Conservation (phyloP, 306 rosid genomes). For the Luffa acutangula region DNA sequence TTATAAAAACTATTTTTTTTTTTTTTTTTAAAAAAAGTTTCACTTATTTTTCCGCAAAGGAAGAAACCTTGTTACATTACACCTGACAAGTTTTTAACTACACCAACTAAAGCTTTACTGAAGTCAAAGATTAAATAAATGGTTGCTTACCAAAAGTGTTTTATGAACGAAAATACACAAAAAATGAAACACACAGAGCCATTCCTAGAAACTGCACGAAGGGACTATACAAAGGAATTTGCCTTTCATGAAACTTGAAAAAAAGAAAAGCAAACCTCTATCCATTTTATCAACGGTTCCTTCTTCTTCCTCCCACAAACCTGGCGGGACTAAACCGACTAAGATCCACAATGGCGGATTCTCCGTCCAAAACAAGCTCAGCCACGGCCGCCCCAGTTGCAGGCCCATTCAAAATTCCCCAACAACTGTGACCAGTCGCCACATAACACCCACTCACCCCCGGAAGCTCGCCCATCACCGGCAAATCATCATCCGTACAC, state of each 20-base stretch:
- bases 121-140: no score
- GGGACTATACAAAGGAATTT: no score
- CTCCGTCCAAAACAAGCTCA: constrained; percentile 67
- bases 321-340: constrained; percentile 57
- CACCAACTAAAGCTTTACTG: no score
- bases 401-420: constrained; percentile 93
- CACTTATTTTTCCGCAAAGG: no score
- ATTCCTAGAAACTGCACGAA: no score
- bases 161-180: no score
- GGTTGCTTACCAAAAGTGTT: no score
- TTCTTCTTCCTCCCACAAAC: constrained; percentile 21
- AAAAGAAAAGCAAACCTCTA: background rate
- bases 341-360: constrained; percentile 61
- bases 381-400: constrained; percentile 92
- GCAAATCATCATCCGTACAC: constrained; percentile 55
- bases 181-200: no score
- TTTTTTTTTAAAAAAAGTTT: no score
- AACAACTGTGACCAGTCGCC: constrained; percentile 78
- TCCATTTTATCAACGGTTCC: background rate
- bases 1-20: no score
- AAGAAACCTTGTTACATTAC: no score
- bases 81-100: no score
- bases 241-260: background rate
- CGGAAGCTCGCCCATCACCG: constrained; percentile 64
- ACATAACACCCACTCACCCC: constrained; percentile 63